These are phyloP conservation scores for Radiomyces spectabilis DNA, from an alignment of 192 early-diverging fungal species.

Conservation along the genomic window DNA sequence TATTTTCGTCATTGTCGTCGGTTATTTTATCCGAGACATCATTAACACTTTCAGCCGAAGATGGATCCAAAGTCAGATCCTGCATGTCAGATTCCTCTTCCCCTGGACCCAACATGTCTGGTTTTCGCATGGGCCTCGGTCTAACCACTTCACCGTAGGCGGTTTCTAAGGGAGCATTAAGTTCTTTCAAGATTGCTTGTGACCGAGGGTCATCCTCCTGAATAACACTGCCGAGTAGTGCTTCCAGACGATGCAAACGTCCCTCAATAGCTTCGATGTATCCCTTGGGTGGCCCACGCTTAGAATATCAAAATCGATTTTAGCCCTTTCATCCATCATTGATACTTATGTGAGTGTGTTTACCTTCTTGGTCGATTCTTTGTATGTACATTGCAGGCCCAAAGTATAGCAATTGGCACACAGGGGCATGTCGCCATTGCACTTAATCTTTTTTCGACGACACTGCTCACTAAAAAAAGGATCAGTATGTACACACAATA, in stretches of 20 bases:
- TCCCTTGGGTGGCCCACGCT: constrained; percentile 81
- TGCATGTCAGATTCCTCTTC: too few relatives aligned
- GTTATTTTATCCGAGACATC: background rate
- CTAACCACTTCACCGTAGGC: constrained; percentile 24
- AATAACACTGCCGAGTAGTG: constrained; percentile 51
- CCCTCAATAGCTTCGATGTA: constrained; percentile 81
- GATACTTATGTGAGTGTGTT: too few relatives aligned
- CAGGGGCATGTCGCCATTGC: background rate
- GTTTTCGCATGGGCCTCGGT: constrained; percentile 4
- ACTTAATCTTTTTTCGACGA: constrained; percentile 5
- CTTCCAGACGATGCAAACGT: constrained; percentile 63
- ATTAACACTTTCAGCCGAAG: background rate
- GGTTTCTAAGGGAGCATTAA: constrained; percentile 30
- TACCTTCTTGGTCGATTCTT: constrained; percentile 4
- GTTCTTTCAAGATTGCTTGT: constrained; percentile 27
- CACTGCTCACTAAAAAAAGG: constrained; percentile 3
- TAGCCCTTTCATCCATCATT: too few relatives aligned
- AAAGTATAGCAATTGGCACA: background rate
- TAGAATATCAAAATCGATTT: too few relatives aligned
- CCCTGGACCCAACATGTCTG: background rate
- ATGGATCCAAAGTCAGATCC: too few relatives aligned
- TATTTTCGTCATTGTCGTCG: background rate
- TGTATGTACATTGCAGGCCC: background rate
- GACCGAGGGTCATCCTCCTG: constrained; percentile 39
- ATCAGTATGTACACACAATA: background rate